phyloP scores from a whole-genome alignment of 116 monocot species.

The Zostera marina region DNA sequence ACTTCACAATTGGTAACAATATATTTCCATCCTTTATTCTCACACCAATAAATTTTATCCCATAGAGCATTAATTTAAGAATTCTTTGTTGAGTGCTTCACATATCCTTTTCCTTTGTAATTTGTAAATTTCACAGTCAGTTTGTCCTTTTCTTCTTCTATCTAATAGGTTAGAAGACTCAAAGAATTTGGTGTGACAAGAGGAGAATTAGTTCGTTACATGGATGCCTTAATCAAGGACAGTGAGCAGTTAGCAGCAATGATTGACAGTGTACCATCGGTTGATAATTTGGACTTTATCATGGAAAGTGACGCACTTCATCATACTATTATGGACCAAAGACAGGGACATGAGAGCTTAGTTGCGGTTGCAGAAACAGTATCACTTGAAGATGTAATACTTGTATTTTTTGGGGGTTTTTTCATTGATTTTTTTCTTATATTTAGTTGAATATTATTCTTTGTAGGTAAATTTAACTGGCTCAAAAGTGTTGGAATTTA shows the following conservation, averaged over 20 bases:
- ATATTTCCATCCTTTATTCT: no score
- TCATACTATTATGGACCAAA: slow-evolving; percentile 97
- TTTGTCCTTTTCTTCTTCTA: not conserved
- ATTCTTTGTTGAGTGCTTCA: not conserved
- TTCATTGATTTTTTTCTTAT: not conserved
- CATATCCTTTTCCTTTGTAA: not conserved
- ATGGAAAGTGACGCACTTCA: slow-evolving; percentile 99
- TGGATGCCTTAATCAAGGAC: slow-evolving; percentile 95
- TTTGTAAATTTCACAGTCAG: not conserved
- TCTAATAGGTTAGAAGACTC: slow-evolving; percentile 68
- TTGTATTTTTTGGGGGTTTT: not conserved
- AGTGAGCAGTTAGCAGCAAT: slow-evolving; percentile 98
- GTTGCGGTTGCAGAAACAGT: slow-evolving; percentile 88
- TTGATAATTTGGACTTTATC: slow-evolving; percentile 94
- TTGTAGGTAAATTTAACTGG: slow-evolving; percentile 77
- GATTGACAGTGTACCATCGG: slow-evolving; percentile 96
- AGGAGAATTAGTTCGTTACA: slow-evolving; percentile 95
- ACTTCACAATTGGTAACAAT: no score
- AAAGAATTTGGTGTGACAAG: slow-evolving; percentile 98
- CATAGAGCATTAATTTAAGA: no score
- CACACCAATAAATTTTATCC: no score
- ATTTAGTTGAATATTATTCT: not conserved
- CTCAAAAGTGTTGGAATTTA: slow-evolving; percentile 85
- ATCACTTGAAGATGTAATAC: slow-evolving; percentile 80
- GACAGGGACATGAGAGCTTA: slow-evolving; percentile 82